Evolutionary conservation across 2,329 filamentous ascomycete genomes (phyloP), one percentile per base, ranked within the genome.

Genomic region (Neobulgaria alba): DNA sequence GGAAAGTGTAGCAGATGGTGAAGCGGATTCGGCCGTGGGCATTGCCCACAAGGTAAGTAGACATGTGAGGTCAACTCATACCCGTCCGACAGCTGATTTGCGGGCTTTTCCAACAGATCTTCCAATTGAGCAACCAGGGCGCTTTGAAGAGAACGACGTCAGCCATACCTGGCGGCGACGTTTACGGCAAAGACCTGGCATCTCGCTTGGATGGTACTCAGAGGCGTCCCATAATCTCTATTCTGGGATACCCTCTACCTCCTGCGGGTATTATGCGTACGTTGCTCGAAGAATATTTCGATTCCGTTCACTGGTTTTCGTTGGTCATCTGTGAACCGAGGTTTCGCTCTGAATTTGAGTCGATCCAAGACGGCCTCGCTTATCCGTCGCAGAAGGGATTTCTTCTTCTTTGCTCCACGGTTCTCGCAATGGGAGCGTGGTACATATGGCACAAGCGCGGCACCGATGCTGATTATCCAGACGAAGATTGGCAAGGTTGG

Each of bases 221-320:
- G 23, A 26, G 23, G 23, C 23, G 33, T 49, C 43, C 31, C 53
- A 59, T 29, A 49, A 53, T 12, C 38, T 48, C 5, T 49, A 53
- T 4, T 54, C 59, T n/a, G 23, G 23, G 23, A 26, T 26, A 7
- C 23, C 23, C 23, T 26, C 23, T 29, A 15, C 35, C 35, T 34
- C 16, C 17, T 33, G 18, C 26, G 15, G 38, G 34, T 21, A 33
- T 44, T 51, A 21, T 64, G 5, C 54, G 54, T 3, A 47, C 48
- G 14, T 50, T 66, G 2, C 35, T 67, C 8, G 63, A 66, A 40
- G 57, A 62, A 14, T 67, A 67, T 36, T 64, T 67, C 38, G 55
- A 60, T 36, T 50, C 62, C 2, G 59, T 68, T 12, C 64, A 67
- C 48, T 68, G 65, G 64, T 67, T 68, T 39, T 66, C 64, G 12